Percentiles rank a stretch among this genome's conserved stretches.
phyloP scores from a whole-genome alignment of 2,329 filamentous ascomycete genomes.

The Arthrobotrys iridis region DNA sequence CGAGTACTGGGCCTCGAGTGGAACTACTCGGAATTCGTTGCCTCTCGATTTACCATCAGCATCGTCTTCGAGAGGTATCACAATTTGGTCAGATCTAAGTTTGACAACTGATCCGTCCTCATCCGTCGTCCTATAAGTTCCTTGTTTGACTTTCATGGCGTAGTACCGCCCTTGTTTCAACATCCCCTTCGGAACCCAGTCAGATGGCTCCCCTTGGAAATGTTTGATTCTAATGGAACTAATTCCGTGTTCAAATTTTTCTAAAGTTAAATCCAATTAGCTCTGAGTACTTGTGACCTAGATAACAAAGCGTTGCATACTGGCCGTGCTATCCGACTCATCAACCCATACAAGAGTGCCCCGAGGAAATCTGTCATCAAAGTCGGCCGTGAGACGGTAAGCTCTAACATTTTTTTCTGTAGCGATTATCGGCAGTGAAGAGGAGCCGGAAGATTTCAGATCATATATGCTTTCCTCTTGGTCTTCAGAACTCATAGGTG shows the following conservation, averaged over 20 bases:
- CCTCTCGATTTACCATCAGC: background rate
- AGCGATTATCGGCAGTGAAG: constrained; percentile 28
- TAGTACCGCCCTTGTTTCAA: constrained; percentile 46
- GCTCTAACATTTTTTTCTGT: constrained; percentile 18
- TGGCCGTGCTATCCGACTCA: constrained; percentile 29
- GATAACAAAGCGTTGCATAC: constrained; percentile 16
- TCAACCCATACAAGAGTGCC: constrained; percentile 50
- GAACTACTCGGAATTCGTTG: constrained; percentile 27
- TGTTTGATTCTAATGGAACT: constrained; percentile 15
- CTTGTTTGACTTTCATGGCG: constrained; percentile 35
- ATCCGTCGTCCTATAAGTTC: constrained; percentile 21
- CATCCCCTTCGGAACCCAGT: constrained; percentile 47
- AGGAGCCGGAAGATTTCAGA: background rate
- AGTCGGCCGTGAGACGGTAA: constrained; percentile 24
- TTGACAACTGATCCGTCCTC: constrained; percentile 36
- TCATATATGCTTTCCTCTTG: constrained; percentile 6
- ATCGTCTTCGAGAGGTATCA: constrained; percentile 40
- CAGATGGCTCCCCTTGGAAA: constrained; percentile 4
- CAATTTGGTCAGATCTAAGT: constrained; percentile 28
- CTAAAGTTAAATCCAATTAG: constrained; percentile 14
- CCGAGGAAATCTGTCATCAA: constrained; percentile 4
- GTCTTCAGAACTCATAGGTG: background rate
- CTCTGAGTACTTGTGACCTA: background rate
- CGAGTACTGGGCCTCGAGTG: constrained; percentile 25
- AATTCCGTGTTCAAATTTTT: constrained; percentile 23